These are phyloP conservation scores for Globisporangium cederbergense DNA, from an alignment of 352 stramenopile species.

Conservation along the genomic window DNA sequence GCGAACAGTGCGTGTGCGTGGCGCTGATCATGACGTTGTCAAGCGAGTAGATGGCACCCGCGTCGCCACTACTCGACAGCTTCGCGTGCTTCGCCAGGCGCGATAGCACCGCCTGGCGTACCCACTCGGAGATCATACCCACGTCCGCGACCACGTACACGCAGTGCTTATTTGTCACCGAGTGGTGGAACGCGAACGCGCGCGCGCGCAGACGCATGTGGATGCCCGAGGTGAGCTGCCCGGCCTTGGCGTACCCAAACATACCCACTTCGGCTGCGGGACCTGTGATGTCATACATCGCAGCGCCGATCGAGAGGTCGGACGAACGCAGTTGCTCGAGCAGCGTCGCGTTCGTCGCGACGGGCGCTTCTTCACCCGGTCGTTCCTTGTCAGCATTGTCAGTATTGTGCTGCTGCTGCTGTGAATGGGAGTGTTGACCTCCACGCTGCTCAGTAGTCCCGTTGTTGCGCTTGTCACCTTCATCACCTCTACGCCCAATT, in stretches of 20 bases:
- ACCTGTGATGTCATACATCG: conserved; percentile 84
- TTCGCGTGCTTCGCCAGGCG: conserved; percentile 48
- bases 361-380: too few species aligned
- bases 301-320: conserved; percentile 56
- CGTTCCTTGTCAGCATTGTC: not conserved
- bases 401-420: not conserved
- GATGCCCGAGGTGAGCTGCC: conserved; percentile 76
- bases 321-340: conserved; percentile 11
- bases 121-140: conserved; percentile 86
- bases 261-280: conserved; percentile 82
- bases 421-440: not conserved
- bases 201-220: conserved; percentile 84
- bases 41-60: conserved; percentile 37
- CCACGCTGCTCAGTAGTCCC: not conserved
- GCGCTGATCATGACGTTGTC: conserved; percentile 88
- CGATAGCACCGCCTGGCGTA: conserved; percentile 77
- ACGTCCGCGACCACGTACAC: conserved; percentile 89
- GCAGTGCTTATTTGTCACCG: conserved; percentile 28
- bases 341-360: not conserved
- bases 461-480: not conserved
- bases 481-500: not conserved
- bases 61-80: conserved; percentile 21
- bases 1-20: conserved; percentile 91
- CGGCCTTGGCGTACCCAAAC: conserved; percentile 84
- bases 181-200: conserved; percentile 74